Base-by-base conservation (phyloP, 805 yeast species). In the Grigorovia jiainica region DNA sequence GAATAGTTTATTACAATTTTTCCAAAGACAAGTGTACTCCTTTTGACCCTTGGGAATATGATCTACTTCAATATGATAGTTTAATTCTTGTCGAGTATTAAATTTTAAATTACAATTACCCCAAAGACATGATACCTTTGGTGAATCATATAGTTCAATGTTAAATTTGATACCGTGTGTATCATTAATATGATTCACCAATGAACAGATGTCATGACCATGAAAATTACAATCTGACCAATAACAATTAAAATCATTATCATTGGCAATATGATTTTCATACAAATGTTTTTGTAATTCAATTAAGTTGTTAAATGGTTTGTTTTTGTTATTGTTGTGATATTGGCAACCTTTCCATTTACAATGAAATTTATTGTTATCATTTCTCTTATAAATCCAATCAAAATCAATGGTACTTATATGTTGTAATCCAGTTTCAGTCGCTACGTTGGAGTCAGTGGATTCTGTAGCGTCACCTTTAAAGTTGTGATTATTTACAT, bases 31-130 rank as follows among this genome's bases (percentile, higher is more conserved):
- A 11, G 61, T 59, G 55, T 89, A 87, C 18, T 65, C 60, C 2
- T 82, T 72, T 55, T 82, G 73, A 1, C 96, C 87, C 8, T 80
- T 72, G 2, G 83, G 82, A 15, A 92, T 67, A 57, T 92, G 98
- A 16, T 61, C 70, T 5, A 66, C 60, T 7, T 78, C 72, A 16
- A 92, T 53, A 61, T 92, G 98, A 5, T 72, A 66, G 31, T 87
- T 86, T 40, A 92, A 67, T 5, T 72, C 82, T 11, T 76, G 75
- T 3, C 82, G 73, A 5, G 72, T 58, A 4, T 53, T 43, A 52
- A 85, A 87, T 2, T 47, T 46, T 36, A 52, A 46, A 32, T 64
- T 65, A 57, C 97, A 92, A 4, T 37, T 46, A 8, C 41, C 47
- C 67, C 67, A 62, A 30, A 48, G 42, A 33, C 66, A 62, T 6